Conservation (phyloP, 345 rosid species). For the Heritiera littoralis region DNA sequence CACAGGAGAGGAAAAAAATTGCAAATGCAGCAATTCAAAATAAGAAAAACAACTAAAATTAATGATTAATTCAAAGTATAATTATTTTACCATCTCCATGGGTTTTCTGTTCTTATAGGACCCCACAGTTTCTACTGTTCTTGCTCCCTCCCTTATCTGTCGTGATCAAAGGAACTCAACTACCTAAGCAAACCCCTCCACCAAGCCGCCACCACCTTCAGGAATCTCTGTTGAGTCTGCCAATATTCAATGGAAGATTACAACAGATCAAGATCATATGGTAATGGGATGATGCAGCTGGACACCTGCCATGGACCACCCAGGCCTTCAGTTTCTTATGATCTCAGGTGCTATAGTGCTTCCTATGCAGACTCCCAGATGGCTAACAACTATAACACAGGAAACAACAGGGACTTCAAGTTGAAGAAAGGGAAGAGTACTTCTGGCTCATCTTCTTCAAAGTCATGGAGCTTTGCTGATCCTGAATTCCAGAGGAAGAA, state of each 20-base stretch:
- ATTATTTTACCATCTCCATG: neutral
- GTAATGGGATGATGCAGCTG: slow-evolving; percentile 54
- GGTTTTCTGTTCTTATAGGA: neutral
- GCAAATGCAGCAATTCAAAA: too few relatives aligned
- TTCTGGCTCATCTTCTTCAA: slow-evolving; percentile 51
- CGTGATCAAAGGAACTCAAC: slow-evolving; percentile 23
- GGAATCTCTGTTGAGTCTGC: slow-evolving; percentile 2
- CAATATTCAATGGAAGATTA: slow-evolving; percentile 58
- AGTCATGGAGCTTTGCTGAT: slow-evolving; percentile 58
- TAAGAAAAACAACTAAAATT: neutral
- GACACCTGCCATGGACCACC: slow-evolving; percentile 52
- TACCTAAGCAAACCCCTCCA: neutral
- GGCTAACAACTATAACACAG: slow-evolving; percentile 28
- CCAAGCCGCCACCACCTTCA: neutral
- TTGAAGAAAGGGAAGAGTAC: slow-evolving; percentile 55
- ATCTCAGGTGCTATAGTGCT: slow-evolving; percentile 64
- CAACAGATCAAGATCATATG: slow-evolving; percentile 57
- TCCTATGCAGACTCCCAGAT: slow-evolving; percentile 58
- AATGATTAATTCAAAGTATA: neutral
- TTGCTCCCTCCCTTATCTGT: slow-evolving; percentile 9
- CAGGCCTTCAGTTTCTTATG: slow-evolving; percentile 37
- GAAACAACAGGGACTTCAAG: slow-evolving; percentile 34
- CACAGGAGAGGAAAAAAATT: neutral
- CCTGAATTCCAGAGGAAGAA: slow-evolving; percentile 95
- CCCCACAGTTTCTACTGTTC: slow-evolving; percentile 28